Evolutionary conservation across 208 protist species (phyloP).

Genomic region (Crithidia bombi): DNA sequence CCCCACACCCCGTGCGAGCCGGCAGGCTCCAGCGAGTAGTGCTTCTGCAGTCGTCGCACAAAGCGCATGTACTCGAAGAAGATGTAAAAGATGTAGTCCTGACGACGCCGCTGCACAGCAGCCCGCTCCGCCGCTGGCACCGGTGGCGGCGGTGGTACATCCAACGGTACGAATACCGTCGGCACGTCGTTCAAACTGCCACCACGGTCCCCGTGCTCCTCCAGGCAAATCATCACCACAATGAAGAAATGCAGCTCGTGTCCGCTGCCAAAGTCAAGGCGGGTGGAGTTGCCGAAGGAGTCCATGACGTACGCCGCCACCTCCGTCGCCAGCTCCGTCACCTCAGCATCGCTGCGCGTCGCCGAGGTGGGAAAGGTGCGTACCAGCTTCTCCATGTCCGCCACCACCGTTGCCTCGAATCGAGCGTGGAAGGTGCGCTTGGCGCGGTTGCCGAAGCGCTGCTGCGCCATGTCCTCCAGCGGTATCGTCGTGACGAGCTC

Average conservation of each 20-base stretch:
- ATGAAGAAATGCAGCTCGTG: slow-evolving; percentile 98
- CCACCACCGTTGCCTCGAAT: slow-evolving; percentile 51
- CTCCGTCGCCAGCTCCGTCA: slow-evolving; percentile 64
- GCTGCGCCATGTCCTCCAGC: slow-evolving; percentile 74
- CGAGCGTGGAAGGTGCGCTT: slow-evolving; percentile 76
- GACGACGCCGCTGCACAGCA: slow-evolving; percentile 49
- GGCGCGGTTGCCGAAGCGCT: slow-evolving; percentile 90
- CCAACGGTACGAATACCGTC: slow-evolving; percentile 38
- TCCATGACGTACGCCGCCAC: slow-evolving; percentile 92
- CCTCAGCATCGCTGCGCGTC: slow-evolving; percentile 25
- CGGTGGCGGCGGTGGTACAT: slow-evolving; percentile 40
- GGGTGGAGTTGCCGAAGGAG: slow-evolving; percentile 94
- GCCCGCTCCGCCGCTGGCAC: slow-evolving; percentile 35
- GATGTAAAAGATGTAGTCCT: slow-evolving; percentile 84
- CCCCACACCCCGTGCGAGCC: slow-evolving; percentile 99
- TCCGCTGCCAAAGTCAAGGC: slow-evolving; percentile 99
- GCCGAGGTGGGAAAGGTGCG: slow-evolving; percentile 43
- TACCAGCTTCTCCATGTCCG: slow-evolving; percentile 59
- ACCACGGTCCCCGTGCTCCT: slow-evolving; percentile 69
- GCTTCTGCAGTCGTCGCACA: slow-evolving; percentile 85
- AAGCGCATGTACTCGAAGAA: slow-evolving; percentile 95
- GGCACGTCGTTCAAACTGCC: slow-evolving; percentile 42
- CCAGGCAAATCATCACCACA: slow-evolving; percentile 91
- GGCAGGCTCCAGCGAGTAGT: slow-evolving; percentile 96
- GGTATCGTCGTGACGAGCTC: slow-evolving; percentile 67